Base-by-base conservation (phyloP, 1,284 basidiomycete species). In the Rugosomyces carneus region DNA sequence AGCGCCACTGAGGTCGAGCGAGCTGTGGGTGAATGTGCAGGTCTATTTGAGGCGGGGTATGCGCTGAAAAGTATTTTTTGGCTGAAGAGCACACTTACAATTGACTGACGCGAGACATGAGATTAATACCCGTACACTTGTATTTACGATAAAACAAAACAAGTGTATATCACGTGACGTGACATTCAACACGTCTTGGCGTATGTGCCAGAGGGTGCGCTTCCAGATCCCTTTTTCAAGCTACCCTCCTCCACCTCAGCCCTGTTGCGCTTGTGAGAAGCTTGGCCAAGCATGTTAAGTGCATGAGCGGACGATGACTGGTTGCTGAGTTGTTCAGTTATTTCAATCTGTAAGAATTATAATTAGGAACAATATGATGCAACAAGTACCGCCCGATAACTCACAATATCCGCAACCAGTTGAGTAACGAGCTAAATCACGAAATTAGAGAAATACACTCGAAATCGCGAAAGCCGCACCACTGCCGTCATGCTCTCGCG, bases 401-500 rank as follows among this genome's bases (percentile, higher is more conserved):
- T 63, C 54, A 82, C 81, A 42, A 85, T 67, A 47, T 87, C 84
- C 1, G 66, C 62, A 20, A 87, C 61, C 20, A 88, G 69, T 37
- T 75, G 72, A 54, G 86, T 84, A 47, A 85, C 60, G 48, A 88
- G 73, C 73, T 81, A 35, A 64, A 16, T 32, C 20, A 16, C 2
- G 5, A 4, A 6, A n/a, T 34, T 13, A 34, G 34, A 9, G 19
- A 11, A n/a, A 27, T 40, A 16, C 36, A 38, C 21, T 26, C 15
- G 44, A 13, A 40, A 4, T 13, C 23, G 23, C 10, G 37, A 3
- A 24, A 16, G 52, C 68, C 50, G n/a, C 49, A 74, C 78, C 53
- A 70, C 65, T 58, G 81, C 84, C 1, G 79, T 75, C 62, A 84
- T 69, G 52, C 74, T 85, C 66, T 93, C 91, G 42, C 85, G 77